These are phyloP conservation scores for Meyerozyma guilliermondii DNA, from an alignment of 1,139 yeast genomes.

Conservation along the genomic window DNA sequence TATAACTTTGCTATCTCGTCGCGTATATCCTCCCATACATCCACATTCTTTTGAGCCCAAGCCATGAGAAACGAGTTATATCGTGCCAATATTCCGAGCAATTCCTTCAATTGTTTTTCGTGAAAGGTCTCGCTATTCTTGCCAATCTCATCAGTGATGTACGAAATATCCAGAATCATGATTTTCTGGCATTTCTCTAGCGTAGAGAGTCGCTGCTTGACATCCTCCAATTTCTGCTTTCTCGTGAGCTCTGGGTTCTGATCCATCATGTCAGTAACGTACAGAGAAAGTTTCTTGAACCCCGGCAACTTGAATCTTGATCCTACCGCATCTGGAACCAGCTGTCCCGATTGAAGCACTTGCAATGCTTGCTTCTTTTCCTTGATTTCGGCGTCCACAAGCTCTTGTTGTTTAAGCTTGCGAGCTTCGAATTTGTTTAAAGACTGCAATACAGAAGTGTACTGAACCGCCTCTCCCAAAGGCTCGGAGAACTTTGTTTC, in stretches of 20 bases:
- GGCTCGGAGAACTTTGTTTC: conserved; percentile 80
- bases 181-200: conserved; percentile 55
- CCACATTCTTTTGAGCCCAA: conserved; percentile 70
- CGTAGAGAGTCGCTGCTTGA: conserved; percentile 48
- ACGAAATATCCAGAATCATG: conserved; percentile 51
- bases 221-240: conserved; percentile 48
- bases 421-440: conserved; percentile 66
- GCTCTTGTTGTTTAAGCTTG: conserved; percentile 61
- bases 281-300: conserved; percentile 52
- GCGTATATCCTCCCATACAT: conserved; percentile 68
- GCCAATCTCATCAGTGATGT: conserved; percentile 47
- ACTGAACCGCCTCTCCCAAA: conserved; percentile 74
- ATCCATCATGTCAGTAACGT: conserved; percentile 65
- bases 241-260: conserved; percentile 66
- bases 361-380: conserved; percentile 39
- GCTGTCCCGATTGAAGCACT: background rate
- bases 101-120: conserved; percentile 40
- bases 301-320: conserved; percentile 22
- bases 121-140: conserved; percentile 49
- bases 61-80: conserved; percentile 56
- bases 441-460: conserved; percentile 61
- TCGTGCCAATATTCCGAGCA: conserved; percentile 39
- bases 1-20: conserved; percentile 31
- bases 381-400: conserved; percentile 51
- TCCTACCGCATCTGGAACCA: background rate